phyloP scores from a whole-genome alignment of 2,329 filamentous ascomycete genomes.

The Clarireedia paspali region DNA sequence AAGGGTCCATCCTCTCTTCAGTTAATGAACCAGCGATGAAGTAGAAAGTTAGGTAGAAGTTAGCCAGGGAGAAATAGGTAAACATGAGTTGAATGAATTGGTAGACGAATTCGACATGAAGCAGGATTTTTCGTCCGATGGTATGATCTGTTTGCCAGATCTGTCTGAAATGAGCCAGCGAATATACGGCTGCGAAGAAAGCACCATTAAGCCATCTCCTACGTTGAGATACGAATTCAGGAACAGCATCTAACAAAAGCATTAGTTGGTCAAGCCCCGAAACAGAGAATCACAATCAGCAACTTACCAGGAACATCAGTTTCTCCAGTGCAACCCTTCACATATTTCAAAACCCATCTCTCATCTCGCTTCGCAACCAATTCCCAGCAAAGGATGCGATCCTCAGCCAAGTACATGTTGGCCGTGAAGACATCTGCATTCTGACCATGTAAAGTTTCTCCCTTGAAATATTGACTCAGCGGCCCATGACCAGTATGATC shows the following conservation, averaged over 20 bases:
- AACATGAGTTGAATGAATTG: conserved; percentile 89
- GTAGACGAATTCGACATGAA: conserved; percentile 94
- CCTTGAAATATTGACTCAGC: conserved; percentile 97
- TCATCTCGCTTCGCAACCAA: conserved; percentile 90
- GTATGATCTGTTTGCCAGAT: conserved; percentile 93
- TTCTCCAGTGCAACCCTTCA: conserved; percentile 92
- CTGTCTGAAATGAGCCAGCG: conserved; percentile 87
- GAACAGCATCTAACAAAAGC: conserved; percentile 65
- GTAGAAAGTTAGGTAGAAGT: conserved; percentile 98
- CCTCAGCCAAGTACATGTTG: conserved; percentile 90
- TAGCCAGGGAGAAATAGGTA: conserved; percentile 96
- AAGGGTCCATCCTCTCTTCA: conserved; percentile 75
- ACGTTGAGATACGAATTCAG: conserved; percentile 95
- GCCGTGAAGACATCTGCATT: conserved; percentile 96
- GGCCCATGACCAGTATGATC: conserved; percentile 93
- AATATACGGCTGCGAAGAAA: conserved; percentile 98
- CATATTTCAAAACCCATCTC: conserved; percentile 96
- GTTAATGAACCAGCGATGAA: conserved; percentile 89
- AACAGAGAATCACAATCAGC: background rate
- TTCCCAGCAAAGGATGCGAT: conserved; percentile 90
- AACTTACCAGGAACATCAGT: conserved; percentile 89
- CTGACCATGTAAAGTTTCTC: conserved; percentile 90
- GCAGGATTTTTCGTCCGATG: conserved; percentile 75
- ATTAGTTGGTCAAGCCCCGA: conserved; percentile 9
- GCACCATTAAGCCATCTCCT: conserved; percentile 96